Percentiles rank a stretch among this genome's conserved stretches.
phyloP scores from a whole-genome alignment of 768 basidiomycete species.

The Pisolithus tinctorius region DNA sequence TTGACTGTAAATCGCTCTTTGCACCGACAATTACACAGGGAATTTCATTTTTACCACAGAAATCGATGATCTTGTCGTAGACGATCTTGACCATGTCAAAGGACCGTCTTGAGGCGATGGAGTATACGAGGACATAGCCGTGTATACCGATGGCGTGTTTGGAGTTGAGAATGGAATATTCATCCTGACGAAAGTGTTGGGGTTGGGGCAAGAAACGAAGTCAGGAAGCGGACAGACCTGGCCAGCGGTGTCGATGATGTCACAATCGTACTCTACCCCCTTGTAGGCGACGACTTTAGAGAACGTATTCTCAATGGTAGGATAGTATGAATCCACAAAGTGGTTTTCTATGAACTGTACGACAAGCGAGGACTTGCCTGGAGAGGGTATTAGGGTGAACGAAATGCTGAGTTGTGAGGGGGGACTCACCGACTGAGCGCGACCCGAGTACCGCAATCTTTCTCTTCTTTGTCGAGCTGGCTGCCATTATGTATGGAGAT shows the following conservation, averaged over 20 bases:
- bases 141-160: slow-evolving; percentile 97
- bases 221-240: slow-evolving; percentile 51
- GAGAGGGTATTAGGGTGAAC: slow-evolving; percentile 10
- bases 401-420: slow-evolving; percentile 5
- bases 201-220: slow-evolving; percentile 1
- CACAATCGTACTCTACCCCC: slow-evolving; percentile 89
- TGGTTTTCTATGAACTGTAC: slow-evolving; percentile 90
- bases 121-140: slow-evolving; percentile 95
- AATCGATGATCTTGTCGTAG: slow-evolving; percentile 89
- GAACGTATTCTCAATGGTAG: slow-evolving; percentile 88
- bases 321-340: slow-evolving; percentile 91
- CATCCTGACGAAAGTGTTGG: slow-evolving; percentile 52
- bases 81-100: slow-evolving; percentile 95
- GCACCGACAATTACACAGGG: slow-evolving; percentile 94
- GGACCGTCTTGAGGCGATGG: slow-evolving; percentile 79
- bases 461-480: slow-evolving; percentile 58
- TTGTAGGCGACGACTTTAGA: slow-evolving; percentile 82
- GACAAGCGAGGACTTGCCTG: slow-evolving; percentile 92
- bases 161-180: slow-evolving; percentile 88
- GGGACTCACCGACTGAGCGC: slow-evolving; percentile 73
- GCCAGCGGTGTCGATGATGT: slow-evolving; percentile 97
- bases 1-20: slow-evolving; percentile 75
- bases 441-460: slow-evolving; percentile 87
- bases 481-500: slow-evolving; percentile 18
- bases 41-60: slow-evolving; percentile 75